Percentiles rank a stretch among this genome's conserved stretches.
These are phyloP conservation scores for Quillaja saponaria DNA, from an alignment of 306 rosid genomes.

Conservation along the genomic window DNA sequence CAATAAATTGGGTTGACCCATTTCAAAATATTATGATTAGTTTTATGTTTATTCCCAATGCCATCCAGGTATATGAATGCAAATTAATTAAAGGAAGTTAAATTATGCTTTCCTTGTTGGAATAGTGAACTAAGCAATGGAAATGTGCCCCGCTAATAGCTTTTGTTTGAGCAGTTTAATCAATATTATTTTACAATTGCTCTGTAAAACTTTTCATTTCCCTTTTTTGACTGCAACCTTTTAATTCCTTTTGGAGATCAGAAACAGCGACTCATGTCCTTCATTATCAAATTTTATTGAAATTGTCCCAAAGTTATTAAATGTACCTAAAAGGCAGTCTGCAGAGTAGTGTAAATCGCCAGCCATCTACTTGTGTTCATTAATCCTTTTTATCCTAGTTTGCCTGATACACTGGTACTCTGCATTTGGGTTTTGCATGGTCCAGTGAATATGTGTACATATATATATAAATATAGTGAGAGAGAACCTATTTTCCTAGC, in stretches of 20 bases:
- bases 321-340: constrained; percentile 38
- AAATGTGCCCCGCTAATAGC: constrained; percentile 43
- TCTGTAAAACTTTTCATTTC: constrained; percentile 50
- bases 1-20: constrained; percentile 57
- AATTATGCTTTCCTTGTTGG: constrained; percentile 25
- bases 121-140: constrained; percentile 37
- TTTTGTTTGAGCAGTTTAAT: constrained; percentile 65
- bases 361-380: constrained; percentile 15
- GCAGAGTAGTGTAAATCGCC: not conserved
- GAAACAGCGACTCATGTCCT: constrained; percentile 43
- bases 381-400: not conserved
- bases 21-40: constrained; percentile 46
- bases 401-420: no score
- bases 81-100: constrained; percentile 41
- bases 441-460: no score
- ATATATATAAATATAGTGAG: not conserved
- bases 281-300: constrained; percentile 31
- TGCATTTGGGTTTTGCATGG: no score
- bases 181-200: constrained; percentile 48
- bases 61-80: constrained; percentile 53
- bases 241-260: constrained; percentile 50
- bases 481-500: no score
- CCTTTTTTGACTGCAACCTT: constrained; percentile 67
- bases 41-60: constrained; percentile 72
- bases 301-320: constrained; percentile 32